Evolutionary conservation across 169 alveolate species (phyloP).

Genomic region (Ichthyophthirius multifiliis): DNA sequence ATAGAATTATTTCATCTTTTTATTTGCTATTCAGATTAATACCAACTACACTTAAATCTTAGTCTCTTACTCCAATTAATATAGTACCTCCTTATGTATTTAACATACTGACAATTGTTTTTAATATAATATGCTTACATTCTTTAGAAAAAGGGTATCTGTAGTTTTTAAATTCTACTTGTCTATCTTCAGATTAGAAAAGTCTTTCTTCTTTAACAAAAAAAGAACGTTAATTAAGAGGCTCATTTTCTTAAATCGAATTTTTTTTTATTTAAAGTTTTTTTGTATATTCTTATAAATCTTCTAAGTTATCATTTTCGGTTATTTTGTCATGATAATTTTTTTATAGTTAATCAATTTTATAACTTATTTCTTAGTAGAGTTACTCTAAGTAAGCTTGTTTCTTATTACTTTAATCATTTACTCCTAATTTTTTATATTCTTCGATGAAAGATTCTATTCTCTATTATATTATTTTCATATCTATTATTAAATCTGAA

Average conservation of each 20-base stretch:
- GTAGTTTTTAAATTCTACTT: background rate
- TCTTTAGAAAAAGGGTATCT: background rate
- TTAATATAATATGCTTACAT: background rate
- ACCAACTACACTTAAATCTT: slow-evolving; percentile 1
- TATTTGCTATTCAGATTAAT: background rate
- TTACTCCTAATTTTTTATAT: background rate
- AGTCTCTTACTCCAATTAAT: background rate
- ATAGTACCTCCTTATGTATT: background rate
- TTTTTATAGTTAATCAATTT: background rate
- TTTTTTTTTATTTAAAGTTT: background rate
- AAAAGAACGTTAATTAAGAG: background rate
- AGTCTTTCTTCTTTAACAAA: background rate
- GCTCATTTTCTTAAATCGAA: no score
- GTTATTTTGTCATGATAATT: background rate
- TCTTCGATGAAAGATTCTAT: background rate
- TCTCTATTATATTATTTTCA: background rate
- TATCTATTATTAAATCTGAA: background rate
- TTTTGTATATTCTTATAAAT: background rate
- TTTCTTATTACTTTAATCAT: background rate
- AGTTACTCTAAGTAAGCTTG: background rate
- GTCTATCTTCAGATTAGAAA: background rate
- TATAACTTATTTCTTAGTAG: background rate
- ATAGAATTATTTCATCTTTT: slow-evolving; percentile 5
- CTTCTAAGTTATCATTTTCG: background rate
- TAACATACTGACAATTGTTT: background rate